These are phyloP conservation scores for Solanum virginianum DNA, from an alignment of 257 asterid genomes.

Conservation along the genomic window DNA sequence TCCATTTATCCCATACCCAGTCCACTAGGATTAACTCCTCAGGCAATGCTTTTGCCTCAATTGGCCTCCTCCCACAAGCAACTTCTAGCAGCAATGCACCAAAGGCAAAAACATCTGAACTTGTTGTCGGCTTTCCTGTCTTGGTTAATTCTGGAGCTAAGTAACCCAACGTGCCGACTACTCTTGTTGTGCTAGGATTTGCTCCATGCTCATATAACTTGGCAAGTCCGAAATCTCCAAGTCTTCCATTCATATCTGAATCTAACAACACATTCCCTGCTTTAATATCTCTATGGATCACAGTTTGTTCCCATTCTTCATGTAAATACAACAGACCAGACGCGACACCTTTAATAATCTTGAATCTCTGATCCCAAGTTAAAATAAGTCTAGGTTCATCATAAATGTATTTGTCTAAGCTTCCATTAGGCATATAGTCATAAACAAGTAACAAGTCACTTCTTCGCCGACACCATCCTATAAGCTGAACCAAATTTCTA, in stretches of 20 bases:
- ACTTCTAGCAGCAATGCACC: constrained; percentile 67
- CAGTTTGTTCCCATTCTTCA: constrained; percentile 70
- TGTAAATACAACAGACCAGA: constrained; percentile 50
- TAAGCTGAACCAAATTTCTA: constrained; percentile 45
- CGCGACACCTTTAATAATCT: constrained; percentile 55
- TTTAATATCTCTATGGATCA: constrained; percentile 67
- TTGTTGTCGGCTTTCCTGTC: constrained; percentile 54
- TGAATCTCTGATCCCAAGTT: constrained; percentile 59
- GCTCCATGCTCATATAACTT: constrained; percentile 47
- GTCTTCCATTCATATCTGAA: constrained; percentile 38
- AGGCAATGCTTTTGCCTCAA: constrained; percentile 54
- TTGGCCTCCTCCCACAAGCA: constrained; percentile 66
- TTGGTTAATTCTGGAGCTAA: constrained; percentile 68
- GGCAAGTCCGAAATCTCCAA: constrained; percentile 81
- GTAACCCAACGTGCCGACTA: constrained; percentile 70
- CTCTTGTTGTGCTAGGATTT: constrained; percentile 50
- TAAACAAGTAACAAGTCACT: constrained; percentile 54
- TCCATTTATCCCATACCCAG: constrained; percentile 78
- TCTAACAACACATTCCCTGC: constrained; percentile 64
- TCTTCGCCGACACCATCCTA: constrained; percentile 51
- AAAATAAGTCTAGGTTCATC: constrained; percentile 25
- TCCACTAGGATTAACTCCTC: constrained; percentile 63
- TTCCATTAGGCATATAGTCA: constrained; percentile 74
- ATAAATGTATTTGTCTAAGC: constrained; percentile 52
- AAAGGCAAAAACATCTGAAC: constrained; percentile 63